Evolutionary conservation across 208 protist genomes (phyloP).

Genomic region (Crithidia fasciculata): DNA sequence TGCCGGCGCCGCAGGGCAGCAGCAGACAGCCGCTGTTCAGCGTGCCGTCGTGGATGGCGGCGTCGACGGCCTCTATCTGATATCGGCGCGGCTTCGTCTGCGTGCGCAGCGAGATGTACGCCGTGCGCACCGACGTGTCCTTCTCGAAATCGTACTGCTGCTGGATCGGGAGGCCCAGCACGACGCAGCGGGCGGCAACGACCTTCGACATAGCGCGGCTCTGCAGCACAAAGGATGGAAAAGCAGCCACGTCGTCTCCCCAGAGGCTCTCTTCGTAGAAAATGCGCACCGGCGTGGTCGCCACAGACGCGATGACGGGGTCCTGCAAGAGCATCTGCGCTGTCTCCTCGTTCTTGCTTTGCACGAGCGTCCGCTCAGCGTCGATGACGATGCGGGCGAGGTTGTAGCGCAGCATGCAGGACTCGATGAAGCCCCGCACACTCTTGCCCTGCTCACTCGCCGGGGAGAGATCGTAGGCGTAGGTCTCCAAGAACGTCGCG

Average conservation of each 20-base stretch:
- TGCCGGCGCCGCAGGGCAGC: slow-evolving; percentile 99
- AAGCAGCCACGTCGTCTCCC: slow-evolving; percentile 27
- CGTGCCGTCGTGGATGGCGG: slow-evolving; percentile 54
- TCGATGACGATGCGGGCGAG: slow-evolving; percentile 79
- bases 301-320: slow-evolving; percentile 55
- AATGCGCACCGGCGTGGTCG: slow-evolving; percentile 41
- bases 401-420: slow-evolving; percentile 83
- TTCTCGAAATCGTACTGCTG: slow-evolving; percentile 88
- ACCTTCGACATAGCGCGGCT: slow-evolving; percentile 68
- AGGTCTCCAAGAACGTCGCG: slow-evolving; percentile 75
- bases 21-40: slow-evolving; percentile 97
- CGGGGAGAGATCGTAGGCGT: slow-evolving; percentile 78
- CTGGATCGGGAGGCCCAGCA: slow-evolving; percentile 78
- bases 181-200: slow-evolving; percentile 72
- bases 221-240: slow-evolving; percentile 53
- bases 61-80: slow-evolving; percentile 85
- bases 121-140: slow-evolving; percentile 63
- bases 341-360: slow-evolving; percentile 64
- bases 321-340: slow-evolving; percentile 62
- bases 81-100: slow-evolving; percentile 84
- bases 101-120: slow-evolving; percentile 65
- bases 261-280: slow-evolving; percentile 30
- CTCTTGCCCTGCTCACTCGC: slow-evolving; percentile 8
- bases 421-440: slow-evolving; percentile 67
- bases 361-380: slow-evolving; percentile 56